Evolutionary conservation across 108 stramenopile species (phyloP).

Genomic region (Pseudonitzschia multistriata): DNA sequence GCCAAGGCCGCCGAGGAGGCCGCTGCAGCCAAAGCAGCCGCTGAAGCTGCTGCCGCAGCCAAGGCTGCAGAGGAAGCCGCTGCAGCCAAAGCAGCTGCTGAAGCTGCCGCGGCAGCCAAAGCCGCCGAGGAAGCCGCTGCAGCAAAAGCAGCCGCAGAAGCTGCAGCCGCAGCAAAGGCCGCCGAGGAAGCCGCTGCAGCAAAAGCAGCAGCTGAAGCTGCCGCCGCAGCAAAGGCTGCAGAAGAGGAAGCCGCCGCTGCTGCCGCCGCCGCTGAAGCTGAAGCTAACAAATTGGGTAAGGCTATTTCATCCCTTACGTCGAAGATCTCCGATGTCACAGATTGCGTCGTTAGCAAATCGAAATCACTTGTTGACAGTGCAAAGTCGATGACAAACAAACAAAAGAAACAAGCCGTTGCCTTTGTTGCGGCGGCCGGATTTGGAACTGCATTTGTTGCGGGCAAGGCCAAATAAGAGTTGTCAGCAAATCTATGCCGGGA

Average conservation of each 20-base stretch:
- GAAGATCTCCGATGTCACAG: slow-evolving; percentile 19
- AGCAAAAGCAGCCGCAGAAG: not conserved
- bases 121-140: slow-evolving; percentile 2
- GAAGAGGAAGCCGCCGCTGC: not conserved
- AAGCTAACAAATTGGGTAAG: slow-evolving; percentile 15
- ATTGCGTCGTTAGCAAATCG: slow-evolving; percentile 21
- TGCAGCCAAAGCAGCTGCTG: slow-evolving; percentile 6
- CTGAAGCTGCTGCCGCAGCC: not conserved
- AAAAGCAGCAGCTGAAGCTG: too few species aligned
- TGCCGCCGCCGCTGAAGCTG: slow-evolving; percentile 16
- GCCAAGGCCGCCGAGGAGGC: not conserved
- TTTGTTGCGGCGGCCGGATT: slow-evolving; percentile 23
- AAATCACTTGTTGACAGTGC: slow-evolving; percentile 24
- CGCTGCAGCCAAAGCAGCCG: slow-evolving; percentile 5
- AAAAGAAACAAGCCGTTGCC: slow-evolving; percentile 32
- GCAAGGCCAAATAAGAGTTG: slow-evolving; percentile 2
- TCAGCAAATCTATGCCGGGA: not conserved
- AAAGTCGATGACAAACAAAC: slow-evolving; percentile 23
- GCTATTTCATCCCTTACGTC: slow-evolving; percentile 19
- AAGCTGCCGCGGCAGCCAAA: slow-evolving; percentile 2
- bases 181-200: slow-evolving; percentile 1
- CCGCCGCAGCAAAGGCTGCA: not conserved
- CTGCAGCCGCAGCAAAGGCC: not conserved
- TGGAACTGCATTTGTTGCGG: slow-evolving; percentile 11
- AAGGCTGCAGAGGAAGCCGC: slow-evolving; percentile 11